Evolutionary conservation across 495 filamentous ascomycete genomes (phyloP).

Genomic region (Lasiosphaeria hispida): DNA sequence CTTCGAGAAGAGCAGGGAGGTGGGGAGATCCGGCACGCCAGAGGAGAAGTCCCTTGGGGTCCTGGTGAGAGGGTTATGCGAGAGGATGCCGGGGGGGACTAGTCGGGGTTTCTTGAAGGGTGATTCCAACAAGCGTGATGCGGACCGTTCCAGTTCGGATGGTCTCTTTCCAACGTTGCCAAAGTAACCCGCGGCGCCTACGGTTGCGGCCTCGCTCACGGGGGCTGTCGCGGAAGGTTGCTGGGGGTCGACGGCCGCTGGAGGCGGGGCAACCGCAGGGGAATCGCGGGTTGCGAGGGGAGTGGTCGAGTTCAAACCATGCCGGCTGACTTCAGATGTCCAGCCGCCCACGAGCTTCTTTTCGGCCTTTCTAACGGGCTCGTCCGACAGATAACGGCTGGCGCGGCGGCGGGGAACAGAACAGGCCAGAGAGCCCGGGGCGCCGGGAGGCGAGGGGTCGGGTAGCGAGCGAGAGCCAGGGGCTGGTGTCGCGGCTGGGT

Average conservation of each 20-base stretch:
- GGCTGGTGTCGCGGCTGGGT: conserved; percentile 6
- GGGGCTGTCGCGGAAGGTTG: not conserved
- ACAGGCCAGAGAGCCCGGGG: conserved; percentile 15
- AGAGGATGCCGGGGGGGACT: conserved; percentile 25
- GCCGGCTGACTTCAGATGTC: conserved; percentile 17
- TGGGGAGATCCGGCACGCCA: conserved; percentile 25
- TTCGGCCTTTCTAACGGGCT: not conserved
- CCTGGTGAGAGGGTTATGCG: conserved; percentile 26
- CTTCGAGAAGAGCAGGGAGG: conserved; percentile 60
- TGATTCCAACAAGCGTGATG: conserved; percentile 13
- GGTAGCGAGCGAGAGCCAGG: conserved; percentile 4
- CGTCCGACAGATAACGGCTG: conserved; percentile 2
- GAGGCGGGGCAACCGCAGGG: not conserved
- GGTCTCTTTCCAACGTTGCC: conserved; percentile 19
- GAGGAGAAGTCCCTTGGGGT: conserved; percentile 26
- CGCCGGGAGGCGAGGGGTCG: conserved; percentile 11
- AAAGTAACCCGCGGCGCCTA: conserved; percentile 1
- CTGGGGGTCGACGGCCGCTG: conserved; percentile 3
- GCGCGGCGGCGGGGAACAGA: conserved; percentile 1
- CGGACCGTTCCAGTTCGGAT: conserved; percentile 9
- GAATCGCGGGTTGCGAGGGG: conserved; percentile 7
- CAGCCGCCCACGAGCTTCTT: conserved; percentile 5
- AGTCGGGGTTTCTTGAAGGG: conserved; percentile 29
- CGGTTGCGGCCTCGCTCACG: not conserved
- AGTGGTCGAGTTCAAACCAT: conserved; percentile 24